phyloP scores from a whole-genome alignment of 139 green algal species.

The Volvox africanus region DNA sequence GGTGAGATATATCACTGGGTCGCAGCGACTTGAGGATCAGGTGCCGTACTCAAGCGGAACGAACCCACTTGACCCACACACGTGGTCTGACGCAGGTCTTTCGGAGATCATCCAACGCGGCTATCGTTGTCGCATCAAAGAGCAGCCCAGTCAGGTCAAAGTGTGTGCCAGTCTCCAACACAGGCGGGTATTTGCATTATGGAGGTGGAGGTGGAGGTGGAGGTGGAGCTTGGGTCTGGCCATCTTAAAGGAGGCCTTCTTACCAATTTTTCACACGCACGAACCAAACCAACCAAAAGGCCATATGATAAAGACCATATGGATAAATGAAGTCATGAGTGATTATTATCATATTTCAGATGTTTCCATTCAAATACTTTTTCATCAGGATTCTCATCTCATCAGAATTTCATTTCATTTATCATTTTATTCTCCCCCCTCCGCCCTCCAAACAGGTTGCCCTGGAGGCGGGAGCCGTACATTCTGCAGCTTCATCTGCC shows the following conservation, averaged over 20 bases:
- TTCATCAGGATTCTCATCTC: too few species aligned
- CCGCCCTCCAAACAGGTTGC: constrained; percentile 51
- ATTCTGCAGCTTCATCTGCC: constrained; percentile 73
- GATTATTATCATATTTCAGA: too few species aligned
- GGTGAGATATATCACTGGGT: constrained; percentile 8
- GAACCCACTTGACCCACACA: too few species aligned
- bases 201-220: background rate
- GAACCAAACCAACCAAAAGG: too few species aligned
- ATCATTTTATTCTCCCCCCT: too few species aligned
- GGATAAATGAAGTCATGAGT: too few species aligned
- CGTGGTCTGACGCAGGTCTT: constrained; percentile 42
- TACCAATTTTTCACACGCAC: too few species aligned
- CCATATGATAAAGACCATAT: too few species aligned
- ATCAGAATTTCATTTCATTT: too few species aligned
- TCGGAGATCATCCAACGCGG: constrained; percentile 35
- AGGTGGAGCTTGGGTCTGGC: background rate
- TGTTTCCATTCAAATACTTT: too few species aligned
- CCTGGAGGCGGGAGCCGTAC: constrained; percentile 75
- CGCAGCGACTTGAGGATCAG: too few species aligned
- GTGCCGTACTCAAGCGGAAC: too few species aligned
- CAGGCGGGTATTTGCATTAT: constrained; percentile 16
- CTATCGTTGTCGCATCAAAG: constrained; percentile 22
- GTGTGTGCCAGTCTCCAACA: constrained; percentile 48
- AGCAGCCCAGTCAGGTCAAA: constrained; percentile 47
- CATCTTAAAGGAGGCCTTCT: background rate